Evolutionary conservation across 768 basidiomycete genomes (phyloP).

Genomic region (Termitomyces eurrhizus): DNA sequence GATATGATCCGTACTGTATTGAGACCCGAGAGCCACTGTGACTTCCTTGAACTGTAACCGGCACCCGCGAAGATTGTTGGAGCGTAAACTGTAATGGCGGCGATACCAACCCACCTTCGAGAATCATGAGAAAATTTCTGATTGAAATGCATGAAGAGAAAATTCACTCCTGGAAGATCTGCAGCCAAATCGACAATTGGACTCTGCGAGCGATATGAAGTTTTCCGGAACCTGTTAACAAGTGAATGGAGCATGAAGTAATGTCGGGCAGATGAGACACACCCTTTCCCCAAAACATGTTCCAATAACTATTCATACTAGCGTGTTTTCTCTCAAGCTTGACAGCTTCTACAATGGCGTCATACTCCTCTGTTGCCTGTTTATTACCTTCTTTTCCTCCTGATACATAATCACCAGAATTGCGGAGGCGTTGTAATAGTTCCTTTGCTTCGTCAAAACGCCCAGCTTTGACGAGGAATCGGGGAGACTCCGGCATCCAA

Average conservation of each 20-base stretch:
- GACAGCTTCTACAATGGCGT: constrained; percentile 34
- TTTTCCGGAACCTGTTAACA: constrained; percentile 25
- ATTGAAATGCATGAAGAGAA: neutral
- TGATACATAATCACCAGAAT: constrained; percentile 14
- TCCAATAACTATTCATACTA: constrained; percentile 37
- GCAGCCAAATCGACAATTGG: constrained; percentile 40
- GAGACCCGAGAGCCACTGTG: constrained; percentile 41
- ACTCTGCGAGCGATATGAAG: constrained; percentile 39
- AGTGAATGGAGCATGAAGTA: neutral
- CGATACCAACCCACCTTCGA: constrained; percentile 39
- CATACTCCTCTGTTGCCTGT: constrained; percentile 28
- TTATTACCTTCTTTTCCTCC: constrained; percentile 17
- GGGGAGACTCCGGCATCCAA: constrained; percentile 36
- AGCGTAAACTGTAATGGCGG: constrained; percentile 43
- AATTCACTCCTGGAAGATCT: constrained; percentile 39
- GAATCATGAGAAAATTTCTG: neutral
- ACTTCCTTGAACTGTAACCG: constrained; percentile 37
- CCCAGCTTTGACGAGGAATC: constrained; percentile 38
- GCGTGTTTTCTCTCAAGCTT: constrained; percentile 36
- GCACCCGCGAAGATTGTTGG: constrained; percentile 41
- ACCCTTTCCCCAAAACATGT: constrained; percentile 43
- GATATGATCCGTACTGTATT: constrained; percentile 29
- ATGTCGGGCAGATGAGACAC: neutral
- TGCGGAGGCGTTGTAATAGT: constrained; percentile 30
- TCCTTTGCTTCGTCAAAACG: constrained; percentile 32